Base-by-base conservation (phyloP, 1,284 basidiomycete genomes). In the Ustilago cynodontis region DNA sequence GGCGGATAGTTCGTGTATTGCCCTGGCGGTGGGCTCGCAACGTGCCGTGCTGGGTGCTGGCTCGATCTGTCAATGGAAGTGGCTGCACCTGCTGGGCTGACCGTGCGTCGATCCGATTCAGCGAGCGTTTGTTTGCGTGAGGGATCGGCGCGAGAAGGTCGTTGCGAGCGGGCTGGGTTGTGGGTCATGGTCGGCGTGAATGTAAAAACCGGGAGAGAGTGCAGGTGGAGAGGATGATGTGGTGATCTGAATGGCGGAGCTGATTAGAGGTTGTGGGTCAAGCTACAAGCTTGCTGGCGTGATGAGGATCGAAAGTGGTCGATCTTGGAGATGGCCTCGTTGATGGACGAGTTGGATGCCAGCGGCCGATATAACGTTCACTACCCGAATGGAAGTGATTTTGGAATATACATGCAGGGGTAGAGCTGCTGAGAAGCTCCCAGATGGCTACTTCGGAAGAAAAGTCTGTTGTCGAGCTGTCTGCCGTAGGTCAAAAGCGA, bases 81-180 rank as follows among this genome's bases (percentile, higher is more conserved):
- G 18, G 56, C 45, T 26, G 59, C 49, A 6, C 59, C 29, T 13
- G 61, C 41, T 9, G 57, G 37, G 52, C 45, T 63, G 24, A 47
- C 14, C 20, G 33, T 49, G 56, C 47, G 64, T 14, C 69, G 69
- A 57, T 71, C 64, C 24, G 59, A 37, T n/a, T 71, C 69, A 20
- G 16, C 58, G 11, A 28, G 20, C n/a, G 57, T 47, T 1, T 41
- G 33, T 56, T 61, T 65, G 49, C 67, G 61, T 31, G 62, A 20
- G 10, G 61, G 28, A 49, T 60, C 53, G 49, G 51, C 60, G 22
- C 69, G 64, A 31, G 55, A 62, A 56, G 59, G 56, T 8, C 60
- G 60, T 24, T 66, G 64, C 22, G 60, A 63, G 29, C 62, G 63
- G 24, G 55, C 52, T 33, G 59, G 18, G 22, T 59, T 71, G 29